Evolutionary conservation across 1,284 basidiomycete species (phyloP).

Genomic region (Tilletia setariae): DNA sequence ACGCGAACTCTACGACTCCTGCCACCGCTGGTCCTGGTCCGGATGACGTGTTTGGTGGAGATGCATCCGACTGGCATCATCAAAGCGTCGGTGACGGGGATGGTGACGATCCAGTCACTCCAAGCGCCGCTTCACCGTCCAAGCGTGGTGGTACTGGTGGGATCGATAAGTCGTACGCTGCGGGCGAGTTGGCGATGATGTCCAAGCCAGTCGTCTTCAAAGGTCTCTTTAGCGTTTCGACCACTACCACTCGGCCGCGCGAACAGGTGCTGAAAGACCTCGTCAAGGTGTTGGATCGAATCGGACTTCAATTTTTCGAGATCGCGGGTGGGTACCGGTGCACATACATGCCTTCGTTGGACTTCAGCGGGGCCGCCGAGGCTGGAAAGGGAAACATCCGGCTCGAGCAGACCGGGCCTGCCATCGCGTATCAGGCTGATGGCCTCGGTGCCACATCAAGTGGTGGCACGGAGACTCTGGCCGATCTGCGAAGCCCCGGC

Average conservation of each 20-base stretch:
- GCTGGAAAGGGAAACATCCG: slow-evolving; percentile 37
- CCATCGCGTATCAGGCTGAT: background rate
- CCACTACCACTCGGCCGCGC: slow-evolving; percentile 86
- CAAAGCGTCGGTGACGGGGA: background rate
- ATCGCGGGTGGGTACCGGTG: slow-evolving; percentile 91
- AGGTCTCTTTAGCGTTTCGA: slow-evolving; percentile 68
- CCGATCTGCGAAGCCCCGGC: slow-evolving; percentile 21
- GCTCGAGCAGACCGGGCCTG: background rate
- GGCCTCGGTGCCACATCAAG: background rate
- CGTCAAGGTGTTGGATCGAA: slow-evolving; percentile 78
- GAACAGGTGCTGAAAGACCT: slow-evolving; percentile 78
- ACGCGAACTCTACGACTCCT: background rate
- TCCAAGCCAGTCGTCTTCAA: slow-evolving; percentile 54
- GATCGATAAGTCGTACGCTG: slow-evolving; percentile 15
- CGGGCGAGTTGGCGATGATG: slow-evolving; percentile 4
- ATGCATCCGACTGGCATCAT: too few species aligned
- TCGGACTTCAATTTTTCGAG: slow-evolving; percentile 90
- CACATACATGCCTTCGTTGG: slow-evolving; percentile 88
- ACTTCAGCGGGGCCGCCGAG: slow-evolving; percentile 57
- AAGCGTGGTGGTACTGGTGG: slow-evolving; percentile 54
- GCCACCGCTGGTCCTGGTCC: background rate
- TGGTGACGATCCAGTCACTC: background rate
- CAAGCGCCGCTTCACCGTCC: background rate
- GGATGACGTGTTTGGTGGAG: background rate
- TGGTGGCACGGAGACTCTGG: slow-evolving; percentile 28